A percentile compares a stretch with the other conserved stretches of the same genome.
Conservation (phyloP, 2,329 filamentous ascomycete species). For the Thelonectria blattea region DNA sequence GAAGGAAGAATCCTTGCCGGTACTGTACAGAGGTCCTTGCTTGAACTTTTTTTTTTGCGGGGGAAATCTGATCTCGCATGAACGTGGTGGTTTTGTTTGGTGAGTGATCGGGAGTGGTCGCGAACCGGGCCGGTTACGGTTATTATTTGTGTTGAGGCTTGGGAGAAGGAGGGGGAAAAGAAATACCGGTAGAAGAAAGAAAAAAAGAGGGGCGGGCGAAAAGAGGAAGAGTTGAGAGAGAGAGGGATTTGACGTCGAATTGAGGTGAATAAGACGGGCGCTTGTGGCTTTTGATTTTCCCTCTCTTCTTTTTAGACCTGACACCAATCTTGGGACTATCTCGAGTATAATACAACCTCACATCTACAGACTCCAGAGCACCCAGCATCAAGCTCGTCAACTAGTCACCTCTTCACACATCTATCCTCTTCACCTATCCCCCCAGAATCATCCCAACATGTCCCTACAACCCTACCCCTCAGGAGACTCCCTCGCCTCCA, state of each 20-base stretch:
- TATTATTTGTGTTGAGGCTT: too few relatives aligned
- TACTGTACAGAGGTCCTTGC: background rate
- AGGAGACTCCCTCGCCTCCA: constrained; percentile 33
- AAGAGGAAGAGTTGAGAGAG: too few relatives aligned
- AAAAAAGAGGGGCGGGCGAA: background rate
- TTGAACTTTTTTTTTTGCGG: constrained; percentile 18
- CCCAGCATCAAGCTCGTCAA: too few relatives aligned
- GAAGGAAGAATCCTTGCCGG: constrained; percentile 19
- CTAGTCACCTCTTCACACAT: background rate
- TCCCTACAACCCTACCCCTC: constrained; percentile 30
- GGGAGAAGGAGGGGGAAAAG: background rate
- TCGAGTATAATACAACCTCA: background rate
- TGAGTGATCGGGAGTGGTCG: constrained; percentile 10
- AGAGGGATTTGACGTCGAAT: too few relatives aligned
- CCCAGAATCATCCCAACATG: too few relatives aligned
- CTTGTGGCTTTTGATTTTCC: background rate
- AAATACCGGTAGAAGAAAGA: background rate
- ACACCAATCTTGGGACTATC: background rate
- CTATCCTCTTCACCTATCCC: background rate
- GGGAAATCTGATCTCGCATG: constrained; percentile 25
- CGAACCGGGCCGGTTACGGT: background rate
- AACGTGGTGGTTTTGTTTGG: constrained; percentile 16
- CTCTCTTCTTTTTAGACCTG: background rate
- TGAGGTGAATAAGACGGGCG: background rate
- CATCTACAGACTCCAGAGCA: too few relatives aligned